Percentiles rank a stretch among this genome's conserved stretches.
phyloP scores from a whole-genome alignment of 345 rosid species.

The Citrus hindsii region DNA sequence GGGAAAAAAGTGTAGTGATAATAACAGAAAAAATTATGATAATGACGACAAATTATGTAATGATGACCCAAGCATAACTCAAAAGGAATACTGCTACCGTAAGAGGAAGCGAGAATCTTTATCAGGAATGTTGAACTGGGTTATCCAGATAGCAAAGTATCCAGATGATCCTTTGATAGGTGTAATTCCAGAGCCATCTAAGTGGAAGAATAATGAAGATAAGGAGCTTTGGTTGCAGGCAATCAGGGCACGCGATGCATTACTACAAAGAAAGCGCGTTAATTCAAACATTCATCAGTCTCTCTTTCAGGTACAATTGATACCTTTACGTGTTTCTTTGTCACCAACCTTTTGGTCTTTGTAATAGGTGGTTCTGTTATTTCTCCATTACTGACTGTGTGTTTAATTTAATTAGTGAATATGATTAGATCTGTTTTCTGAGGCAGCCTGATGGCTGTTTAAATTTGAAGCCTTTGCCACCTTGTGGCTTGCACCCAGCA shows the following conservation, averaged over 20 bases:
- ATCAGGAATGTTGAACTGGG: constrained; percentile 58
- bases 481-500: background rate
- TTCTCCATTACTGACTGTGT: background rate
- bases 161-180: constrained; percentile 47
- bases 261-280: constrained; percentile 31
- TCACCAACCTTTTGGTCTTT: background rate
- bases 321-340: constrained; percentile 1
- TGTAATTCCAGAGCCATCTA: constrained; percentile 34
- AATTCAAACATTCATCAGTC: constrained; percentile 8
- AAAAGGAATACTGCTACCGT: constrained; percentile 18
- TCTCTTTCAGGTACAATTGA: constrained; percentile 25
- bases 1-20: constrained; percentile 19
- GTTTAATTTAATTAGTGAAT: background rate
- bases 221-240: constrained; percentile 44
- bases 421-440: background rate
- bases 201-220: constrained; percentile 37
- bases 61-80: constrained; percentile 2
- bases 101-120: constrained; percentile 47
- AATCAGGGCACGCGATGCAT: constrained; percentile 42
- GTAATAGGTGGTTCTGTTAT: background rate
- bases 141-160: constrained; percentile 45
- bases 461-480: background rate
- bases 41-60: background rate
- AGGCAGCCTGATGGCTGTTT: background rate
- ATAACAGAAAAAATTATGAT: constrained; percentile 13